phyloP scores from a whole-genome alignment of 2,329 filamentous ascomycete species.

The Ophiocordyceps robertsii region DNA sequence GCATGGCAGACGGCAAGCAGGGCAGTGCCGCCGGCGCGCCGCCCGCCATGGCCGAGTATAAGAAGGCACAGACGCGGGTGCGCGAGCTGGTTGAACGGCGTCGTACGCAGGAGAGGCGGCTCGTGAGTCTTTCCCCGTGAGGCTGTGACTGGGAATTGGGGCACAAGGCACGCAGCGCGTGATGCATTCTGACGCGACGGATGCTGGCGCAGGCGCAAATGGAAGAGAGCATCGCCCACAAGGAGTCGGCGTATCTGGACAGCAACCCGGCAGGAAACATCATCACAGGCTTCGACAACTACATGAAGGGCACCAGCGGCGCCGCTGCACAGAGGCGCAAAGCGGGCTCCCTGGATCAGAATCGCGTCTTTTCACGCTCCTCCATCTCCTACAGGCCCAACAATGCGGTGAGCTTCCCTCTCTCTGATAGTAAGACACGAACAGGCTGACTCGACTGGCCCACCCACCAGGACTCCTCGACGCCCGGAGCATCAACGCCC shows the following conservation, averaged over 20 bases:
- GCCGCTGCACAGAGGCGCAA: conserved; percentile 50
- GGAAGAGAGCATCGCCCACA: conserved; percentile 73
- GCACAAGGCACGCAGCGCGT: not conserved
- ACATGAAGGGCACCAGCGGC: conserved; percentile 77
- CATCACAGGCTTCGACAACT: conserved; percentile 94
- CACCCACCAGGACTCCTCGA: conserved; percentile 23
- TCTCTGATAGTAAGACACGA: not conserved
- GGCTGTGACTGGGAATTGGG: not conserved
- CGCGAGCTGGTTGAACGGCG: conserved; percentile 33
- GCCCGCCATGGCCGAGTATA: conserved; percentile 31
- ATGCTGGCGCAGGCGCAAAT: conserved; percentile 18
- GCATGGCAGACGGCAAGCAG: conserved; percentile 22
- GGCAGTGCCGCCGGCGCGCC: conserved; percentile 12
- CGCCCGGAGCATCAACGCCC: conserved; percentile 26
- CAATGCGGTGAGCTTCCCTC: conserved; percentile 15
- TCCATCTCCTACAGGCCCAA: conserved; percentile 47
- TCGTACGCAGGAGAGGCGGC: conserved; percentile 20
- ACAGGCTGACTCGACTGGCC: not conserved
- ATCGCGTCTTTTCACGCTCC: conserved; percentile 59
- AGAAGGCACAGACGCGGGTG: conserved; percentile 33
- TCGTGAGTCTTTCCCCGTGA: conserved; percentile 14
- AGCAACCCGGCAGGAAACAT: conserved; percentile 86
- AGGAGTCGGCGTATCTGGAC: conserved; percentile 82
- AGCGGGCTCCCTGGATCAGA: conserved; percentile 51
- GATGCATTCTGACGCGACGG: not conserved